These are phyloP conservation scores for Austropuccinia psidii DNA, from an alignment of 1,284 basidiomycete genomes.

Conservation along the genomic window DNA sequence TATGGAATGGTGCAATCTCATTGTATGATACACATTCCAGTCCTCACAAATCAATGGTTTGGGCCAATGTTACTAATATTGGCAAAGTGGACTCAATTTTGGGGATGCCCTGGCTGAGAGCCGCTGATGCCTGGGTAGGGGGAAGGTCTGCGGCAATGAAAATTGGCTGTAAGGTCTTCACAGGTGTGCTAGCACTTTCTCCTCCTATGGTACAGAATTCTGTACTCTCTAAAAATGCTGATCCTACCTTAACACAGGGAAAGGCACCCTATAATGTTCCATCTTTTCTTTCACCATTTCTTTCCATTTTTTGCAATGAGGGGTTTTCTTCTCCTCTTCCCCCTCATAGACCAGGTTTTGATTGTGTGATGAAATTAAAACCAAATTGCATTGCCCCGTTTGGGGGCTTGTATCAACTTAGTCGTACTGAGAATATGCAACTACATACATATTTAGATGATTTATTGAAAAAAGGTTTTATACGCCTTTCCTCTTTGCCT, in stretches of 20 bases:
- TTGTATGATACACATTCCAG: too few relatives aligned
- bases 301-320: too few relatives aligned
- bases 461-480: constrained; percentile 4
- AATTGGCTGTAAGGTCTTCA: too few relatives aligned
- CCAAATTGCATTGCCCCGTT: background rate
- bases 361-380: constrained; percentile 11
- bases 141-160: too few relatives aligned
- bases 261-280: too few relatives aligned
- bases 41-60: too few relatives aligned
- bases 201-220: too few relatives aligned
- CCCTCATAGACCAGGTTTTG: background rate
- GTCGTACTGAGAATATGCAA: background rate
- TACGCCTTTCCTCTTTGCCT: constrained; percentile 9
- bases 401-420: constrained; percentile 9
- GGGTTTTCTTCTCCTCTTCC: constrained; percentile 5
- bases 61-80: background rate
- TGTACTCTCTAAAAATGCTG: too few relatives aligned
- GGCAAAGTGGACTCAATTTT: background rate
- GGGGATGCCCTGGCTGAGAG: background rate
- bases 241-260: too few relatives aligned
- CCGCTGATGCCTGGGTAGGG: background rate
- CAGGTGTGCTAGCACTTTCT: too few relatives aligned
- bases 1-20: too few relatives aligned
- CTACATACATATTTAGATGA: background rate
- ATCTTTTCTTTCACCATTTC: too few relatives aligned